These are phyloP conservation scores for Podaxis rugospora DNA, from an alignment of 768 basidiomycete species.

Conservation along the genomic window DNA sequence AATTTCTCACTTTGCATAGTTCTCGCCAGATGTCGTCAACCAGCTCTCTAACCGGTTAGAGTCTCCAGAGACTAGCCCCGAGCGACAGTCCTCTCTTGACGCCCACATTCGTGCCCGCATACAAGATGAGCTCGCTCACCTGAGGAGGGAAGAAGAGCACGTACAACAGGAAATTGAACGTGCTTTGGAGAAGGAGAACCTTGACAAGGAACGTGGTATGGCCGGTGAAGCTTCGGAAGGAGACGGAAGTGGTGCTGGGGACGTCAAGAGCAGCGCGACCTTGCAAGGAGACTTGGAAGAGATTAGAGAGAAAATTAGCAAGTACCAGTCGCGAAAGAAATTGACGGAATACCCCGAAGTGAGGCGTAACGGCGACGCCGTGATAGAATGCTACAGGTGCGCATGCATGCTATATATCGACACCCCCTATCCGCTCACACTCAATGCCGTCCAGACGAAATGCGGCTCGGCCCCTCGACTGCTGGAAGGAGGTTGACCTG, in stretches of 20 bases:
- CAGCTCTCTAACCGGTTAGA: conserved; percentile 65
- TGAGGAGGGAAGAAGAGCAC: conserved; percentile 65
- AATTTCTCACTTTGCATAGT: conserved; percentile 36
- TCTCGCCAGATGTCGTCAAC: conserved; percentile 81
- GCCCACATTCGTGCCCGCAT: conserved; percentile 70
- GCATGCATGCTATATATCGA: conserved; percentile 18
- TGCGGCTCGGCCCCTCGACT: conserved; percentile 55
- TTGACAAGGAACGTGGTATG: conserved; percentile 66
- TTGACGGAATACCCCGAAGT: conserved; percentile 53
- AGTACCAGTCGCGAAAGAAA: conserved; percentile 54
- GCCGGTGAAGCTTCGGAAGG: conserved; percentile 36
- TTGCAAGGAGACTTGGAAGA: conserved; percentile 75
- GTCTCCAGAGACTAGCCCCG: conserved; percentile 54
- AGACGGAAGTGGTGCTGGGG: conserved; percentile 31
- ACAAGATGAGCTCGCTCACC: conserved; percentile 56
- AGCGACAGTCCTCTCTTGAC: conserved; percentile 73
- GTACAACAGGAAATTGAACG: conserved; percentile 71
- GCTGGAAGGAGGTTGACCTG: conserved; percentile 64
- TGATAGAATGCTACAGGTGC: conserved; percentile 75
- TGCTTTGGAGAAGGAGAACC: conserved; percentile 84
- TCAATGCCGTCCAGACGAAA: conserved; percentile 38
- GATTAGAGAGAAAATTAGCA: conserved; percentile 67
- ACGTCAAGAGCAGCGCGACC: conserved; percentile 53
- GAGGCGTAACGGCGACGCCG: conserved; percentile 50
- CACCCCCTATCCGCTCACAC: conserved; percentile 1